Percentiles rank a stretch among this genome's conserved stretches.
phyloP scores from a whole-genome alignment of 2,329 filamentous ascomycete species.

The Penicillium sp. region DNA sequence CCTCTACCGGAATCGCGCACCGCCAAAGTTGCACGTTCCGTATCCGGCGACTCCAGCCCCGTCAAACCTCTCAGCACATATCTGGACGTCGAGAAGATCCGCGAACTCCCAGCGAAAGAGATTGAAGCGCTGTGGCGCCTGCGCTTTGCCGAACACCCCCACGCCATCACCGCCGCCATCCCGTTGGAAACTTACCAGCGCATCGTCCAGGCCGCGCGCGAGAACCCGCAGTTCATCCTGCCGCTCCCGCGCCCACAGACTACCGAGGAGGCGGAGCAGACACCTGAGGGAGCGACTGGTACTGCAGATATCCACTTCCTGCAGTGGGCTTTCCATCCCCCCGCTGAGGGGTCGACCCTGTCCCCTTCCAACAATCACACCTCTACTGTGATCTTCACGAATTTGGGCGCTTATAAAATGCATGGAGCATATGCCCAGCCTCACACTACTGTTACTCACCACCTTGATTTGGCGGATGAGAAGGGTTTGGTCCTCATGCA shows the following conservation, averaged over 20 bases:
- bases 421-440: constrained; percentile 86
- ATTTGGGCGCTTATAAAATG: constrained; percentile 88
- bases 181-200: constrained; percentile 69
- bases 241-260: constrained; percentile 62
- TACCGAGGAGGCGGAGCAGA: constrained; percentile 28
- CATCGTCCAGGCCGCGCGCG: constrained; percentile 69
- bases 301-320: constrained; percentile 88
- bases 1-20: constrained; percentile 35
- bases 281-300: constrained; percentile 24
- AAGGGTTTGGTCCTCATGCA: constrained; percentile 84
- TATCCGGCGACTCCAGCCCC: constrained; percentile 52
- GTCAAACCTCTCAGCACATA: constrained; percentile 66
- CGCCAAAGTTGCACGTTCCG: constrained; percentile 37
- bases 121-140: constrained; percentile 88
- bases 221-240: constrained; percentile 84
- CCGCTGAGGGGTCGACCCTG: constrained; percentile 36
- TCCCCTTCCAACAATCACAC: constrained; percentile 55
- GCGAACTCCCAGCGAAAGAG: constrained; percentile 71
- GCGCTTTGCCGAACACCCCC: constrained; percentile 70
- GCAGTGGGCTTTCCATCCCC: constrained; percentile 88
- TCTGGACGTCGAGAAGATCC: constrained; percentile 77
- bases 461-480: constrained; percentile 71
- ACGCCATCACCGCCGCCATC: constrained; percentile 80
- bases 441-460: constrained; percentile 91
- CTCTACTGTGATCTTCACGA: constrained; percentile 84